phyloP scores from a whole-genome alignment of 2,329 filamentous ascomycete species.

The Colletotrichum trifolii region DNA sequence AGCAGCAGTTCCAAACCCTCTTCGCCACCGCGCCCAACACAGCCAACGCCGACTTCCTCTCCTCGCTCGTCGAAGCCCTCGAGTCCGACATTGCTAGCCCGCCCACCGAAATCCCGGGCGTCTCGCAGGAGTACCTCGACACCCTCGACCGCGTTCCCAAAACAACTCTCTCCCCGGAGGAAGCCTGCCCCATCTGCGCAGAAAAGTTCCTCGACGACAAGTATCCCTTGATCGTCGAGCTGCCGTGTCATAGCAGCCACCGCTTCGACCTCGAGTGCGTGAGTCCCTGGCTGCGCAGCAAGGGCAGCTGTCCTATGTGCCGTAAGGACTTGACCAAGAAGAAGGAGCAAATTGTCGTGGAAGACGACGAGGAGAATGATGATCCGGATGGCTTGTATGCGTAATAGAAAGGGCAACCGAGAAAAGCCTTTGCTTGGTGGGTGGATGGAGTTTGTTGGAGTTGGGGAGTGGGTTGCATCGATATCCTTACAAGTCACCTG shows the following conservation, averaged over 20 bases:
- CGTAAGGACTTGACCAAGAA: conserved; percentile 69
- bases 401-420: conserved; percentile 28
- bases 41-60: conserved; percentile 62
- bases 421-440: neutral
- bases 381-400: conserved; percentile 63
- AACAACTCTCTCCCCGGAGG: conserved; percentile 61
- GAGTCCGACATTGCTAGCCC: conserved; percentile 64
- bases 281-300: conserved; percentile 71
- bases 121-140: conserved; percentile 70
- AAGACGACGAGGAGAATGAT: conserved; percentile 63
- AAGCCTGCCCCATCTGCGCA: conserved; percentile 72
- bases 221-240: conserved; percentile 71
- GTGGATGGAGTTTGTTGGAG: conserved; percentile 4
- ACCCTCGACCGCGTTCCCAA: conserved; percentile 67
- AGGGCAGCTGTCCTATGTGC: conserved; percentile 74
- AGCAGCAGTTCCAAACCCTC: conserved; percentile 67
- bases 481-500: conserved; percentile 9
- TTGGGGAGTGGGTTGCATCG: conserved; percentile 29
- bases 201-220: conserved; percentile 70
- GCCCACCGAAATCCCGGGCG: conserved; percentile 63
- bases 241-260: conserved; percentile 70
- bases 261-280: conserved; percentile 76
- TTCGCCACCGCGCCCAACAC: conserved; percentile 59
- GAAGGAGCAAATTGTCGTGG: conserved; percentile 56
- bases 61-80: conserved; percentile 58